Percentiles rank a stretch among this genome's conserved stretches.
Conservation (phyloP, 768 basidiomycete species). For the Mycena polygramma region DNA sequence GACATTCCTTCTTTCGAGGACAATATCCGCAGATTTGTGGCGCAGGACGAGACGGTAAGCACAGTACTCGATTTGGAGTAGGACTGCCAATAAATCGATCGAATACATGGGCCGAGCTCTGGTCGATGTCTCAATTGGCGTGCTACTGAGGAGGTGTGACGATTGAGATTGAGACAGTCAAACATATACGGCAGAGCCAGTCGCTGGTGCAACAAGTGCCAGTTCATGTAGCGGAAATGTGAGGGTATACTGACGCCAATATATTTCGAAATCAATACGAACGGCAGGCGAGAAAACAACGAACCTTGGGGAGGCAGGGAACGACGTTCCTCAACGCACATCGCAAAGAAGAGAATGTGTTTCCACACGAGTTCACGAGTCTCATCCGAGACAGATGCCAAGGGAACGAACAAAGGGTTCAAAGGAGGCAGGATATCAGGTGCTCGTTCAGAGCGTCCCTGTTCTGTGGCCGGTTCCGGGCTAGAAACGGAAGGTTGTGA, state of each 20-base stretch:
- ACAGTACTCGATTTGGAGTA: not conserved
- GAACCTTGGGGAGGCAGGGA: not conserved
- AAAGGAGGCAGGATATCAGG: conserved; percentile 17
- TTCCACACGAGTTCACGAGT: conserved; percentile 7
- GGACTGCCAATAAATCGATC: not conserved
- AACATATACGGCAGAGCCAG: conserved; percentile 11
- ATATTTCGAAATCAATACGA: conserved; percentile 6
- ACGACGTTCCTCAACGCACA: not conserved
- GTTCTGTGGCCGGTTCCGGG: not conserved
- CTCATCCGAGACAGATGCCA: conserved; percentile 9
- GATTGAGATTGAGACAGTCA: not conserved
- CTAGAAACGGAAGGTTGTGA: not conserved
- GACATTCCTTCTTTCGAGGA: not conserved
- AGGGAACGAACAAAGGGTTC: conserved; percentile 15
- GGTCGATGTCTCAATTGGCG: not conserved
- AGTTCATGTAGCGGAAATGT: not conserved
- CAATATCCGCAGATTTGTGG: not conserved
- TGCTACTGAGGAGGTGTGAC: not conserved
- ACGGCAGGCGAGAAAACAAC: not conserved
- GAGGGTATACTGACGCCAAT: not conserved
- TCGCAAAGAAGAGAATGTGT: conserved; percentile 8
- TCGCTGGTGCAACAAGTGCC: not conserved
- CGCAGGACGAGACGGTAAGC: not conserved
- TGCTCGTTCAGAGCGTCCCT: no score
- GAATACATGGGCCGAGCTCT: not conserved